Evolutionary conservation across 805 yeast species (phyloP).

Genomic region (Candida loeiensis): DNA sequence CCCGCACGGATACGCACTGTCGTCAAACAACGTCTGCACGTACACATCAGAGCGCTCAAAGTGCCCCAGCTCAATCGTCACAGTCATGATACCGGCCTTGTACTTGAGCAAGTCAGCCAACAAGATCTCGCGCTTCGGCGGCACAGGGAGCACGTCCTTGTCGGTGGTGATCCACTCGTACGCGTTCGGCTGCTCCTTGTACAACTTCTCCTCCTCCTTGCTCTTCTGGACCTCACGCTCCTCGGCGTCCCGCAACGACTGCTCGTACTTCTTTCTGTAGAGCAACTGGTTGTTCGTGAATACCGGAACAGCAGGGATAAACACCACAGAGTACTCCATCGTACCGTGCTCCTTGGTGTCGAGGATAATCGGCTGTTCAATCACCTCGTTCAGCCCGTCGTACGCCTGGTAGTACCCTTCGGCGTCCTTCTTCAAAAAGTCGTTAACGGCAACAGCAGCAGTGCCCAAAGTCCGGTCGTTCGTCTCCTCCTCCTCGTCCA

Average conservation of each 20-base stretch:
- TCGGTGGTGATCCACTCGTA: conserved; percentile 61
- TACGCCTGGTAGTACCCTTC: conserved; percentile 47
- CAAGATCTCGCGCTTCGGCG: conserved; percentile 44
- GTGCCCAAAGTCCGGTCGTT: conserved; percentile 65
- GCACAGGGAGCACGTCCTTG: conserved; percentile 31
- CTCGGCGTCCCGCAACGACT: conserved; percentile 28
- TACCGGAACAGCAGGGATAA: conserved; percentile 63
- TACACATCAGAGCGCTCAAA: conserved; percentile 47
- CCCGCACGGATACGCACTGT: conserved; percentile 56
- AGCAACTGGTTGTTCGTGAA: conserved; percentile 55
- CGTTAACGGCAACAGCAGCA: conserved; percentile 46
- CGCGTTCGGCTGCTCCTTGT: conserved; percentile 54
- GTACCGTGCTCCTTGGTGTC: conserved; percentile 43
- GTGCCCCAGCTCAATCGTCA: conserved; percentile 50
- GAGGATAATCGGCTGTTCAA: conserved; percentile 43
- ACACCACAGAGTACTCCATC: conserved; percentile 54
- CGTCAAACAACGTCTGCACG: conserved; percentile 64
- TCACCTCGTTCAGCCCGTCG: conserved; percentile 48
- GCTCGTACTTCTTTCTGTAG: conserved; percentile 43
- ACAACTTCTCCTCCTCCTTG: conserved; percentile 46
- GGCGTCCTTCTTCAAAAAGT: conserved; percentile 46
- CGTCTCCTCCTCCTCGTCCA: conserved; percentile 64
- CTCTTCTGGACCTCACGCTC: conserved; percentile 43
- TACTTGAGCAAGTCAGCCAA: conserved; percentile 51
- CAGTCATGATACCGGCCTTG: conserved; percentile 61